A percentile compares a stretch with the other conserved stretches of the same genome.
phyloP scores from a whole-genome alignment of 495 filamentous ascomycete species.

The Amphirosellinia nigrospora region DNA sequence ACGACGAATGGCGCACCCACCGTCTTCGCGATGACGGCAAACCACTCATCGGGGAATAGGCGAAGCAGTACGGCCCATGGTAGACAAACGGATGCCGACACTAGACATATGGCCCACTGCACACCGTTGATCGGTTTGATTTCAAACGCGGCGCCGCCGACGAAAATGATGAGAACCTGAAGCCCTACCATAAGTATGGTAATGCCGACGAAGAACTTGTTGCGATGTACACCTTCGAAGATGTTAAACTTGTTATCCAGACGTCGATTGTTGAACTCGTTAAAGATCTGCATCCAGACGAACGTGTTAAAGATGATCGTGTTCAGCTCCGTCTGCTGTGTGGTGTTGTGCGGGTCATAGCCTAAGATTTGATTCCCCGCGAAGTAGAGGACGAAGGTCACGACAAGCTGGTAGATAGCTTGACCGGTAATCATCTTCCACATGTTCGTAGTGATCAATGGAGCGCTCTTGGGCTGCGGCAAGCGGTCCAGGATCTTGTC shows the following conservation, averaged over 20 bases:
- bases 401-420: conserved; percentile 79
- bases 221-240: conserved; percentile 80
- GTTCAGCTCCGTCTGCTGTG: conserved; percentile 53
- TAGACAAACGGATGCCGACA: conserved; percentile 72
- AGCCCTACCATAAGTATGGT: conserved; percentile 83
- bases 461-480: conserved; percentile 77
- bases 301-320: conserved; percentile 91
- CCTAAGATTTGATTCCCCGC: conserved; percentile 67
- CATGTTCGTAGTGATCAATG: conserved; percentile 80
- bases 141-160: conserved; percentile 75
- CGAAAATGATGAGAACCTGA: conserved; percentile 78
- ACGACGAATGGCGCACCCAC: conserved; percentile 35
- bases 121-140: conserved; percentile 64
- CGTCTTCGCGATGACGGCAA: conserved; percentile 31
- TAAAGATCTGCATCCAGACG: conserved; percentile 96
- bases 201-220: conserved; percentile 84
- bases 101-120: conserved; percentile 77
- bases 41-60: conserved; percentile 67
- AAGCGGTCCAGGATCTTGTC: conserved; percentile 71
- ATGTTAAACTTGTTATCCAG: conserved; percentile 92
- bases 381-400: conserved; percentile 80
- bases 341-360: conserved; percentile 49
- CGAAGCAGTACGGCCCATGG: conserved; percentile 76
- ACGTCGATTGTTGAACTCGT: conserved; percentile 71
- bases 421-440: conserved; percentile 96